Percentiles rank a stretch among this genome's conserved stretches.
phyloP scores from a whole-genome alignment of 805 yeast species.

The Tetrapisispora namnaoensis region DNA sequence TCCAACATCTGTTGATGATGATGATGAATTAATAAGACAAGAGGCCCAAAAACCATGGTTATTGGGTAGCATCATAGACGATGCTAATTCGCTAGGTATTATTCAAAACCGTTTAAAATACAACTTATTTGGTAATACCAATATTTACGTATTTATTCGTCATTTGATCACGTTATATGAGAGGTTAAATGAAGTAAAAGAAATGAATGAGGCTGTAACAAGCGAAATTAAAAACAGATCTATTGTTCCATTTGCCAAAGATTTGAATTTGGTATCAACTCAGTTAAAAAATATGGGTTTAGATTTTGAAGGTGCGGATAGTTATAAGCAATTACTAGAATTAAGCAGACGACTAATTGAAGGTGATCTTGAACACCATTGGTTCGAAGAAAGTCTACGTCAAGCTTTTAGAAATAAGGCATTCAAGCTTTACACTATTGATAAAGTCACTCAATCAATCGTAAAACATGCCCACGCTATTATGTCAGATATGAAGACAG shows the following conservation, averaged over 20 bases:
- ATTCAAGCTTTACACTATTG: slow-evolving; percentile 83
- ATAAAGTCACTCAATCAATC: slow-evolving; percentile 76
- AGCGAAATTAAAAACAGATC: slow-evolving; percentile 57
- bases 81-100: slow-evolving; percentile 23
- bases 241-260: slow-evolving; percentile 72
- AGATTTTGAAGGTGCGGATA: slow-evolving; percentile 55
- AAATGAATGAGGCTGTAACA: slow-evolving; percentile 58
- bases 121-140: slow-evolving; percentile 81
- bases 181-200: slow-evolving; percentile 70
- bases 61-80: slow-evolving; percentile 26
- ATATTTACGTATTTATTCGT: slow-evolving; percentile 83
- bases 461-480: slow-evolving; percentile 83
- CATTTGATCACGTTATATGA: slow-evolving; percentile 72
- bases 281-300: slow-evolving; percentile 77
- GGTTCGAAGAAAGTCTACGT: slow-evolving; percentile 91
- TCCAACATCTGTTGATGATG: slow-evolving; percentile 25
- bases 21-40: slow-evolving; percentile 21
- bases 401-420: slow-evolving; percentile 93
- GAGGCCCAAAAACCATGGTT: slow-evolving; percentile 29
- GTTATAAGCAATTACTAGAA: slow-evolving; percentile 68
- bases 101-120: slow-evolving; percentile 41
- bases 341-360: slow-evolving; percentile 71
- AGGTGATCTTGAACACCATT: slow-evolving; percentile 84
- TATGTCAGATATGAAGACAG: slow-evolving; percentile 66
- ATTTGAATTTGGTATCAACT: slow-evolving; percentile 68